These are phyloP conservation scores for Pythium pyrilobum DNA, from an alignment of 352 stramenopile genomes.

Conservation along the genomic window DNA sequence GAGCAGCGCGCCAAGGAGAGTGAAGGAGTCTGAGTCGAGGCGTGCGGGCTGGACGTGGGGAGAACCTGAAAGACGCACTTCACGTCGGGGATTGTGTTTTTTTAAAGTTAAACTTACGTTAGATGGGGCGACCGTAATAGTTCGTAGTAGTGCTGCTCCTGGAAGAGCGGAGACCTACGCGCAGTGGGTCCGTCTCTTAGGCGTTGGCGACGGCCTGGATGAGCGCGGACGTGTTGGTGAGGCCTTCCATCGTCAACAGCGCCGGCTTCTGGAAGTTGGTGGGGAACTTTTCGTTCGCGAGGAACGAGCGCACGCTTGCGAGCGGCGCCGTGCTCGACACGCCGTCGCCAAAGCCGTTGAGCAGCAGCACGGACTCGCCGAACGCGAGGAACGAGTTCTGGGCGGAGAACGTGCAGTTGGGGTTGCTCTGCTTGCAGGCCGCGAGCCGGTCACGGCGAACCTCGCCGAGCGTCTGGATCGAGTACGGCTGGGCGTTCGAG, in stretches of 20 bases:
- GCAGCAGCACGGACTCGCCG: conserved; percentile 24
- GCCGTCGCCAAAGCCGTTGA: conserved; percentile 18
- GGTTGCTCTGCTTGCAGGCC: not conserved
- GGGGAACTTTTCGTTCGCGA: conserved; percentile 26
- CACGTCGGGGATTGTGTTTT: too few species aligned
- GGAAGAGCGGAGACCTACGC: too few species aligned
- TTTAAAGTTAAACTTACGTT: too few species aligned
- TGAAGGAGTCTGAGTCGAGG: too few species aligned
- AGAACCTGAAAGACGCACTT: too few species aligned
- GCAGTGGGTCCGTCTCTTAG: too few species aligned
- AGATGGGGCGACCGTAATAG: too few species aligned
- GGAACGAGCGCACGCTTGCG: conserved; percentile 18
- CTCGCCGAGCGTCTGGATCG: conserved; percentile 5
- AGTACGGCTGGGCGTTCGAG: not conserved
- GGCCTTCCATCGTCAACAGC: not conserved
- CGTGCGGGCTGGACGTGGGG: too few species aligned
- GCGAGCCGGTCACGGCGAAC: conserved; percentile 12
- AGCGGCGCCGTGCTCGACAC: conserved; percentile 10
- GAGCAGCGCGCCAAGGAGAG: too few species aligned
- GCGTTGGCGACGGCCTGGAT: conserved; percentile 13
- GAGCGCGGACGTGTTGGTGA: conserved; percentile 9
- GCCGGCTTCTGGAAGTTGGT: conserved; percentile 16
- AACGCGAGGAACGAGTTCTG: conserved; percentile 20
- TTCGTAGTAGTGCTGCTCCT: too few species aligned
- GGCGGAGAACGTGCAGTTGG: conserved; percentile 4